Evolutionary conservation across 2,329 filamentous ascomycete genomes (phyloP).

Genomic region (Arthrobotrys iridis): DNA sequence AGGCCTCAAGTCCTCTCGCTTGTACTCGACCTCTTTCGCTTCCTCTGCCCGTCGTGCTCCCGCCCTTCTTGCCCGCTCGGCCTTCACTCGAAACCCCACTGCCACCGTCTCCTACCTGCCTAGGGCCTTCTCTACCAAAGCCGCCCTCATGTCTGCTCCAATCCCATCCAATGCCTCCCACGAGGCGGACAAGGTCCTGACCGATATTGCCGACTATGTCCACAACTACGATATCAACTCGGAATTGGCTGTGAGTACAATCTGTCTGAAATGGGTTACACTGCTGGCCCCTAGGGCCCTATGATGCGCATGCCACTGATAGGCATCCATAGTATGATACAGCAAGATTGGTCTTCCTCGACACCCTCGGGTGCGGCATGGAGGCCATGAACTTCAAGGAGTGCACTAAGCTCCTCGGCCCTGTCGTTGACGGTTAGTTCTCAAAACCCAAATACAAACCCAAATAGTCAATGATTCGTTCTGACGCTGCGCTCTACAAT

Average conservation of each 20-base stretch:
- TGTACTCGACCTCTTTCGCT: slow-evolving; percentile 45
- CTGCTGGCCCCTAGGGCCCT: slow-evolving; percentile 16
- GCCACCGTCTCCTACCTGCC: slow-evolving; percentile 12
- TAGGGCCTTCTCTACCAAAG: slow-evolving; percentile 38
- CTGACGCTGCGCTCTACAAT: neutral
- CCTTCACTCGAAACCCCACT: slow-evolving; percentile 18
- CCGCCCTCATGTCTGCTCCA: slow-evolving; percentile 43
- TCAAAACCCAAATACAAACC: neutral
- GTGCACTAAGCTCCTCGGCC: slow-evolving; percentile 93
- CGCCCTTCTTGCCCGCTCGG: slow-evolving; percentile 29
- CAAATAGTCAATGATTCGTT: neutral
- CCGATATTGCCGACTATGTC: slow-evolving; percentile 93
- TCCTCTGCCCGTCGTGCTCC: slow-evolving; percentile 32
- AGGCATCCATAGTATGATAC: slow-evolving; percentile 80
- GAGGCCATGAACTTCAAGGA: slow-evolving; percentile 95
- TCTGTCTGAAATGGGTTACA: neutral
- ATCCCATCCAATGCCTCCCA: slow-evolving; percentile 48
- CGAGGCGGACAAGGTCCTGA: slow-evolving; percentile 64
- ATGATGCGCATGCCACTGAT: slow-evolving; percentile 41
- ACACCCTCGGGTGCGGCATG: slow-evolving; percentile 95
- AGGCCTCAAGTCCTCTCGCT: slow-evolving; percentile 44
- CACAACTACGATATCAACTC: slow-evolving; percentile 91
- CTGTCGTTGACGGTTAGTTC: slow-evolving; percentile 75
- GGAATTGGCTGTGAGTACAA: slow-evolving; percentile 81
- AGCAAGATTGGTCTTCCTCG: slow-evolving; percentile 93